Base-by-base conservation (phyloP, 306 rosid genomes). In the Quillaja saponaria region DNA sequence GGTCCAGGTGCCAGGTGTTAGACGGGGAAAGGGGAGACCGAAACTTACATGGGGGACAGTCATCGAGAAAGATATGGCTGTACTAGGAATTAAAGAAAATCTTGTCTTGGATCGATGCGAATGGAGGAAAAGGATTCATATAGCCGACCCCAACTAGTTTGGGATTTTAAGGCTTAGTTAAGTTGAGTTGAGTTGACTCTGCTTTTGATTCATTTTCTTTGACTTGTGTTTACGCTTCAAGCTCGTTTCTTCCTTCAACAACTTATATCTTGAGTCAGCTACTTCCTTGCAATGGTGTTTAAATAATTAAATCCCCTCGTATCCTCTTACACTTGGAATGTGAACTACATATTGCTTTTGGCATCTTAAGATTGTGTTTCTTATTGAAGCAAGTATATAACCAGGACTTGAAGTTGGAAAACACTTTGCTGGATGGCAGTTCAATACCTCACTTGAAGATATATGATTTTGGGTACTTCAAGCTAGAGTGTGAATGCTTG, bases 211-310 rank as follows among this genome's bases (percentile, higher is more conserved):
- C 46, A 49, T 45, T 60, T 56, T 63, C 64, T 49, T 69, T 48
- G 58, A 55, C 39, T n/a, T n/a, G n/a, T n/a, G n/a, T n/a, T n/a
- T 5, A n/a, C 20, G 77, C 40, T 82, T 53, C 69, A 91, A 96
- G 97, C 96, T 53, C 97, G 97, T 58, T 91, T 91, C 82, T 91
- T 91, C 80, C 87, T 91, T 80, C 97, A 87, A 64, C 97, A 91
- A 73, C 97, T 91, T 58, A 85, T 91, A 78, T 91, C 96, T 7
- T 96, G 97, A 69, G 97, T 91, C 65, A 91, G 95, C 78, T 88
- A 78, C 63, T 91, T 91, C 68, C 97, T 87, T 75, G 85, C 89
- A 15, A 91, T 91, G 97, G 97, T 87, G 87, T 67, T 50, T 40
- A 18, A n/a, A n/a, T n/a, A n/a, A n/a, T n/a, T n/a, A n/a, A 77